Conservation (phyloP, 371 early-diverging fungal genomes). For the Mortierella sp. region DNA sequence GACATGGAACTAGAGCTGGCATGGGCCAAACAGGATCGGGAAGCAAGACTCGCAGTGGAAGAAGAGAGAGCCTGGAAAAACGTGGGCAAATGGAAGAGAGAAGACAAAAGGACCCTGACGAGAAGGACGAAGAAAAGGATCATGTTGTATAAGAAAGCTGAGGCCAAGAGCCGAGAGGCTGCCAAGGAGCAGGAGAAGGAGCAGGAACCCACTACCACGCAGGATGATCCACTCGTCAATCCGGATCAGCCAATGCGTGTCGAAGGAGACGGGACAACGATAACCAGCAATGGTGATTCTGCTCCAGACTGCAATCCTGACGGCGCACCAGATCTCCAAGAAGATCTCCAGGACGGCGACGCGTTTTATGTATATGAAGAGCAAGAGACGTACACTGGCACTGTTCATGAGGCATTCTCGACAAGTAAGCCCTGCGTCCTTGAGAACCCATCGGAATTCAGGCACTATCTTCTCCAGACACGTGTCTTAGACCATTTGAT, state of each 20-base stretch:
- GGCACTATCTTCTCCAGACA: conserved; percentile 6
- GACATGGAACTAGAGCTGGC: conserved; percentile 22
- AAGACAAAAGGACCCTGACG: conserved; percentile 14
- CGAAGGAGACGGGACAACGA: too few relatives aligned
- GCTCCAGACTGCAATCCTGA: neutral
- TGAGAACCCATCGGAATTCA: conserved; percentile 2
- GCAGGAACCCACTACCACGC: neutral
- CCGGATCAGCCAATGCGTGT: too few relatives aligned
- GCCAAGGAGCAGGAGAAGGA: neutral
- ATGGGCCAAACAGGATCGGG: conserved; percentile 9
- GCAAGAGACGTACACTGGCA: neutral
- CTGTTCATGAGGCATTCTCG: neutral
- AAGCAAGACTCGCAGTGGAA: neutral
- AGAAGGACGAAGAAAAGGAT: conserved; percentile 20
- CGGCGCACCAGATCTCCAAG: neutral
- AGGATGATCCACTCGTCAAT: neutral
- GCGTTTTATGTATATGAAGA: conserved; percentile 21
- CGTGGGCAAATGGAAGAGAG: conserved; percentile 17
- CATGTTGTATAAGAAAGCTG: conserved; percentile 13
- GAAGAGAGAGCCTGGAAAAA: conserved; percentile 25
- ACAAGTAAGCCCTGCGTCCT: conserved; percentile 1
- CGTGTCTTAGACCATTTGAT: conserved; percentile 56
- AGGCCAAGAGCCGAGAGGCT: conserved; percentile 2
- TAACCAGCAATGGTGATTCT: neutral
- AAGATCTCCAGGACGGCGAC: neutral